Conservation (phyloP, 208 protist genomes). For the Acanthamoeba sp. region DNA sequence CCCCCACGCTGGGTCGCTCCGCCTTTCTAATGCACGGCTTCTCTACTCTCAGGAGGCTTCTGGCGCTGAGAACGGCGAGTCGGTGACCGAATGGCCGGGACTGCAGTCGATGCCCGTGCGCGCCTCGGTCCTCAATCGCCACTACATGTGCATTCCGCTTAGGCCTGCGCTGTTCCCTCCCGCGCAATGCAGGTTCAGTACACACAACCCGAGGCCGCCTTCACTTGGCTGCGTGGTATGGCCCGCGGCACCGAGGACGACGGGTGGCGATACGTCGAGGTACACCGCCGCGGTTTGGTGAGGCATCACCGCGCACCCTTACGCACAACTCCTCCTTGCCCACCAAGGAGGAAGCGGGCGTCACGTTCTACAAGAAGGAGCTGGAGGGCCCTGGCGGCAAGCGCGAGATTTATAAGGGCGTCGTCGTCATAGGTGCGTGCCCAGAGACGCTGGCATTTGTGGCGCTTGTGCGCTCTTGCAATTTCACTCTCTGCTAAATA, state of each 20-base stretch:
- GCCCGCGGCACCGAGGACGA: slow-evolving; percentile 19
- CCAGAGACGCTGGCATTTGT: too few species aligned
- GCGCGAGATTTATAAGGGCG: slow-evolving; percentile 32
- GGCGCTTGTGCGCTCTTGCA: too few species aligned
- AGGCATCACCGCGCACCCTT: neutral
- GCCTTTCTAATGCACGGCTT: neutral
- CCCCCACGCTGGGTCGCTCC: too few species aligned
- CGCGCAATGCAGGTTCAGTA: slow-evolving; percentile 34
- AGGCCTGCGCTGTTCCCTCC: too few species aligned
- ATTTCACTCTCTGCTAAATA: too few species aligned
- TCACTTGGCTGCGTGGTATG: slow-evolving; percentile 35
- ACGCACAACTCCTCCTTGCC: neutral
- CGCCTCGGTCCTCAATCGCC: neutral
- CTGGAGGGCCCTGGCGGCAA: slow-evolving; percentile 33
- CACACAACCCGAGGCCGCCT: slow-evolving; percentile 8
- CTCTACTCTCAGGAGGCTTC: neutral
- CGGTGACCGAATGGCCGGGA: neutral
- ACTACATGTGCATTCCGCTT: neutral
- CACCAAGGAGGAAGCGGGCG: slow-evolving; percentile 23
- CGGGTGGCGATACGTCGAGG: slow-evolving; percentile 38
- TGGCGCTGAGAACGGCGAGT: neutral
- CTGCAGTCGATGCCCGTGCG: slow-evolving; percentile 5
- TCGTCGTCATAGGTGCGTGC: slow-evolving; percentile 8
- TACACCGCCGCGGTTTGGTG: too few species aligned
- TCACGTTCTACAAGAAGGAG: slow-evolving; percentile 37